Conservation (phyloP, 331 rosid species). For the Malus hybrid region DNA sequence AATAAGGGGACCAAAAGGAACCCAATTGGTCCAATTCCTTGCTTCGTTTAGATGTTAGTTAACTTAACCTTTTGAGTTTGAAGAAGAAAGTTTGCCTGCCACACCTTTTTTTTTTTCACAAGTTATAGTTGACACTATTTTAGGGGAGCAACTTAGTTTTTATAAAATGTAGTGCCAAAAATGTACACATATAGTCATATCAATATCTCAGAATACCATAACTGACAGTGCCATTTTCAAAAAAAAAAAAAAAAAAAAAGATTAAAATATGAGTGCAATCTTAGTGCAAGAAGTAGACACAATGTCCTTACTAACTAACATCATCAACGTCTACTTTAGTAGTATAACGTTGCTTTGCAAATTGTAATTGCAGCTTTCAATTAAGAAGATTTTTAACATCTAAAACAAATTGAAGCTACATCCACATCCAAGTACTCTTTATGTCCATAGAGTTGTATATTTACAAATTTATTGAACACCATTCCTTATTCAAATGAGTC, state of each 20-base stretch:
- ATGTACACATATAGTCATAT: background rate
- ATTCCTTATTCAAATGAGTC: too few species aligned
- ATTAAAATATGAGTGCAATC: background rate
- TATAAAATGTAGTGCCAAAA: background rate
- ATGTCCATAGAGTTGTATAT: background rate
- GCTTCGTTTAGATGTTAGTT: background rate
- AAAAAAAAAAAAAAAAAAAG: too few species aligned
- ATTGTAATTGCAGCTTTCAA: background rate
- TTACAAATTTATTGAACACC: too few species aligned
- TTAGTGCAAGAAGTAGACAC: background rate
- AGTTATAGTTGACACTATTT: too few species aligned
- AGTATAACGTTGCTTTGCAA: background rate
- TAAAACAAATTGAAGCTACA: background rate
- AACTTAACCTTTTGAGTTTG: background rate
- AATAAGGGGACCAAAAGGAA: background rate
- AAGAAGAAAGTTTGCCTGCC: background rate
- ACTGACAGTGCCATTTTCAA: background rate
- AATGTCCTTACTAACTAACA: accelerated
- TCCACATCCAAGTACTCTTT: background rate
- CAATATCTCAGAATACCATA: too few species aligned
- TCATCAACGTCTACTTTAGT: background rate
- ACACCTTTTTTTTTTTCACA: too few species aligned
- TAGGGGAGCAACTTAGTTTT: too few species aligned
- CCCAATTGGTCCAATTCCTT: background rate
- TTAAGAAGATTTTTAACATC: background rate